Percentiles rank a stretch among this genome's conserved stretches.
phyloP scores from a whole-genome alignment of 139 green algal genomes.

The Pseudopediastrum boryanum region DNA sequence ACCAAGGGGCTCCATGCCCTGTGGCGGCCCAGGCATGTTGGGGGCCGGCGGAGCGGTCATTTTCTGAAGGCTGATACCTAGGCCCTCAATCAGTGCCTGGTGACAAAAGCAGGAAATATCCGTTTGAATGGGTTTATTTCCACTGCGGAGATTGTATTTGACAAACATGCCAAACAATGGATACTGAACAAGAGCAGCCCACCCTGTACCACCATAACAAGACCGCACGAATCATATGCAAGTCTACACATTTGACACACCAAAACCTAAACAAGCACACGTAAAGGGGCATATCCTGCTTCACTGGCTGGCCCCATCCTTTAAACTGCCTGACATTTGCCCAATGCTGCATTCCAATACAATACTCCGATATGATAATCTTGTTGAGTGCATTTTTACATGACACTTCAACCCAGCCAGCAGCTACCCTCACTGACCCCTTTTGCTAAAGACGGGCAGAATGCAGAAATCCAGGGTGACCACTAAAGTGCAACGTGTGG shows the following conservation, averaged over 20 bases:
- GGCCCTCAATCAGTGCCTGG: constrained; percentile 95
- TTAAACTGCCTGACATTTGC: too few species aligned
- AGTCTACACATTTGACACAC: neutral
- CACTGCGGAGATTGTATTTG: neutral
- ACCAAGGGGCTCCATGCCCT: neutral
- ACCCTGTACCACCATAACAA: neutral
- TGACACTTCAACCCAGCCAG: neutral
- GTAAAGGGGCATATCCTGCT: neutral
- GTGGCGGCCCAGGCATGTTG: constrained; percentile 42
- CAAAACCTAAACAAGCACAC: neutral
- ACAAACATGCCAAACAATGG: too few species aligned
- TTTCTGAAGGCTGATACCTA: constrained; percentile 93
- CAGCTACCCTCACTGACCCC: neutral
- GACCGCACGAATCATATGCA: neutral
- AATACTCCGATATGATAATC: too few species aligned
- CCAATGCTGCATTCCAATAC: too few species aligned
- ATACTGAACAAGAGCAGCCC: neutral
- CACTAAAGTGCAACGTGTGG: neutral
- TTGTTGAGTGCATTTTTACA: neutral
- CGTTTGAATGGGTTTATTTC: neutral
- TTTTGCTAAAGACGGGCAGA: neutral
- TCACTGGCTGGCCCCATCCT: too few species aligned
- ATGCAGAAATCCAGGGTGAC: neutral
- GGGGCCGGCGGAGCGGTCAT: constrained; percentile 83
- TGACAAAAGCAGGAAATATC: constrained; percentile 1